phyloP scores from a whole-genome alignment of 495 filamentous ascomycete genomes.

The Trichocladium antarcticum region DNA sequence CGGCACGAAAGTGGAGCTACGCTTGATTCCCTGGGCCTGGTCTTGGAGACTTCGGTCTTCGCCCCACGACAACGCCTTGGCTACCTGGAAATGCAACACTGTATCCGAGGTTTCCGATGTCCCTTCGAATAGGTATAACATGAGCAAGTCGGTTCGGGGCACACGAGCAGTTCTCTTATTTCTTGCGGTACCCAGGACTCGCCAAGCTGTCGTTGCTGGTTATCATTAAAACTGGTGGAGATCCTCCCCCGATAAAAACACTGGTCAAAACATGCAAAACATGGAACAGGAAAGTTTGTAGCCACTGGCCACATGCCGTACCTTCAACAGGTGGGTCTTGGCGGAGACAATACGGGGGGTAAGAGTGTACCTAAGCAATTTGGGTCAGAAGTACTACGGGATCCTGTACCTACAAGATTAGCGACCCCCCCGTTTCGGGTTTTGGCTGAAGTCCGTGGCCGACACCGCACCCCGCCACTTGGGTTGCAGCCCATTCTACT shows the following conservation, averaged over 20 bases:
- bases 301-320: background rate
- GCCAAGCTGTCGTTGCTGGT: too few species aligned
- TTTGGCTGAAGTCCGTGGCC: conserved; percentile 7
- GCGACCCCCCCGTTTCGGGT: conserved; percentile 5
- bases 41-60: conserved; percentile 3
- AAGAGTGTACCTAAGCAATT: too few species aligned
- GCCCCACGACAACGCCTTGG: background rate
- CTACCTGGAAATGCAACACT: background rate
- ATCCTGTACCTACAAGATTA: too few species aligned
- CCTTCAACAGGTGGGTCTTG: background rate
- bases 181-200: too few species aligned
- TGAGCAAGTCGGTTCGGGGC: too few species aligned
- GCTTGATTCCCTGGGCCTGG: background rate
- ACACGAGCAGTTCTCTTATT: too few species aligned
- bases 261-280: background rate
- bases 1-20: conserved; percentile 16
- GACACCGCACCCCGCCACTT: too few species aligned
- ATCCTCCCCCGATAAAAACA: background rate
- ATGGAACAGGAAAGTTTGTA: too few species aligned
- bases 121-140: background rate
- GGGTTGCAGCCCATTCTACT: too few species aligned
- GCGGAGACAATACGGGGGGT: conserved; percentile 7
- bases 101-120: background rate
- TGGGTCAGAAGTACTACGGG: too few species aligned
- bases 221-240: too few species aligned